phyloP scores from a whole-genome alignment of 2,329 filamentous ascomycete species.

The Sporothrix sp. region DNA sequence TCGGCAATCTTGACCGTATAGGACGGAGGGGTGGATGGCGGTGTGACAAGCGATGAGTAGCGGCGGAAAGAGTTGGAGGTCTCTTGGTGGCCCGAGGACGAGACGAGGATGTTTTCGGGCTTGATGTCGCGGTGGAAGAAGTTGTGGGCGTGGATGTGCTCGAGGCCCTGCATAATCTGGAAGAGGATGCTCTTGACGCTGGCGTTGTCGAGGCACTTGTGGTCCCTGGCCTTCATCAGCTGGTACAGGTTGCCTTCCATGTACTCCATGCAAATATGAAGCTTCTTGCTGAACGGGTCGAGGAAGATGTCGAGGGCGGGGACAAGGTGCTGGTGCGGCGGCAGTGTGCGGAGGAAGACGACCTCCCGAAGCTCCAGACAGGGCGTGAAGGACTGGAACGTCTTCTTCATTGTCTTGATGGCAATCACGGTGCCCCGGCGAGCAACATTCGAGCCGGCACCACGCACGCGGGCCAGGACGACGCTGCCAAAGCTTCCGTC shows the following conservation, averaged over 20 bases:
- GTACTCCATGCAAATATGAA: slow-evolving; percentile 98
- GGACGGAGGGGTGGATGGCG: slow-evolving; percentile 82
- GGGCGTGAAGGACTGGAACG: slow-evolving; percentile 81
- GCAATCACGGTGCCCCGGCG: slow-evolving; percentile 88
- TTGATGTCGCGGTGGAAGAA: slow-evolving; percentile 99
- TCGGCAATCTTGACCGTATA: slow-evolving; percentile 99
- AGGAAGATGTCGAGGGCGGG: slow-evolving; percentile 97
- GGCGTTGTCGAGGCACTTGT: slow-evolving; percentile 80
- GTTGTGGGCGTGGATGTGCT: slow-evolving; percentile 93
- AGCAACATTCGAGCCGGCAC: slow-evolving; percentile 79
- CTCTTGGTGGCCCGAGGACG: slow-evolving; percentile 77
- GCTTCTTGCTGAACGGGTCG: slow-evolving; percentile 88
- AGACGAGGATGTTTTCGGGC: slow-evolving; percentile 96
- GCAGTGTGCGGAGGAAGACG: slow-evolving; percentile 86
- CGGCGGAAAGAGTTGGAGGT: slow-evolving; percentile 76
- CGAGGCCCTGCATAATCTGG: slow-evolving; percentile 90
- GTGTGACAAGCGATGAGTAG: slow-evolving; percentile 88
- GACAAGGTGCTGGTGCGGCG: slow-evolving; percentile 83
- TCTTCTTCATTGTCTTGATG: slow-evolving; percentile 99
- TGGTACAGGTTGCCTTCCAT: slow-evolving; percentile 99
- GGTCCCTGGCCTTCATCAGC: slow-evolving; percentile 95
- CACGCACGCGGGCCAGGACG: slow-evolving; percentile 80
- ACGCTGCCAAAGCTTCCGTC: slow-evolving; percentile 99
- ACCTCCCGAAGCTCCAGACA: slow-evolving; percentile 94
- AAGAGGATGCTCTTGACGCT: slow-evolving; percentile 97